Evolutionary conservation across 805 yeast species (phyloP), one percentile per base, ranked within the genome.

Genomic region (Pichia ethanolica): DNA sequence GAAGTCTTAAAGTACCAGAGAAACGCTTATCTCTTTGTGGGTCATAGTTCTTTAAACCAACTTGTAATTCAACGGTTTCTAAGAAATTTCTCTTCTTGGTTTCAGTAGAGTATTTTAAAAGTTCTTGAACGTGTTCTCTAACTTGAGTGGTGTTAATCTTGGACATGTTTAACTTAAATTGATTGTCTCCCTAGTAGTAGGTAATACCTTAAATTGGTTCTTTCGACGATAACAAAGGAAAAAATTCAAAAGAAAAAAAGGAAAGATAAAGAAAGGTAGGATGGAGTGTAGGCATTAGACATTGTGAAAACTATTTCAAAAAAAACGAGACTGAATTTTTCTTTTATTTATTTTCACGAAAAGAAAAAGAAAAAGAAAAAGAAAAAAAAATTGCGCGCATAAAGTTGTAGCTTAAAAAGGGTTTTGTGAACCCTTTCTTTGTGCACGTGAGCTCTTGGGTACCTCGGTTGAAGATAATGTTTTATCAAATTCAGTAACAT

Each of bases 21-120:
- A 93, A 93, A 89, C 99, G 98, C 90, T 93, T 93, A 80, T 93
- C 99, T 88, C 99, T 90, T 83, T 93, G 99, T 73, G 99, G 98
- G 76, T 93, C 99, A 79, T 93, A 93, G 96, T 93, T 93, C 90
- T 93, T 93, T 69, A 93, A 84, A 77, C 99, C 99, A 71, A 93
- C 96, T 82, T 93, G 99, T 73, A 93, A 83, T 82, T 93, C 99
- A 70, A 93, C 90, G 76, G 99, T 91, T 86, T 93, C 99, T 78
- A 91, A 86, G 82, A 93, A 93, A 96, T 93, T 93, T 86, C 99
- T 90, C 97, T 93, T 91, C 88, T 93, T 93, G 79, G 91, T 85
- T 77, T 86, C 93, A 73, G 72, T 81, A 68, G 98, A 89, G 83
- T 73, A 82, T 71, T 83, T 85, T 74, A 93, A 79, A 70, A 93